These are phyloP conservation scores for Skeletonema menzelii DNA, from an alignment of 108 stramenopile genomes.

Conservation along the genomic window DNA sequence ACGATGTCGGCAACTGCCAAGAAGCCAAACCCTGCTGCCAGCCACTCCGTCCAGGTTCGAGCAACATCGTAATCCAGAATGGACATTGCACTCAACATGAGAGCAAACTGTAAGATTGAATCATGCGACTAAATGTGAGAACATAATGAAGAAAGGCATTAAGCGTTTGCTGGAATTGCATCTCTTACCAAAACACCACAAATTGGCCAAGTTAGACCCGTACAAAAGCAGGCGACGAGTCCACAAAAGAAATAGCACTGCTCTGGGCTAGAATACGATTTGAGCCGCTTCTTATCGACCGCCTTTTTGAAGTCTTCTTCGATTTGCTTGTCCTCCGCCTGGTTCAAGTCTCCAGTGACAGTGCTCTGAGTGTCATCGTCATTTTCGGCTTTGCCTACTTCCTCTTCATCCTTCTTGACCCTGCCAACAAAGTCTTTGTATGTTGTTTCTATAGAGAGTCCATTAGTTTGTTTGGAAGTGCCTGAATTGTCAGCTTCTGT, in stretches of 20 bases:
- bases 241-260: slow-evolving; percentile 37
- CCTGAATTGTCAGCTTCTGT: not conserved
- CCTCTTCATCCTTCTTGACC: not conserved
- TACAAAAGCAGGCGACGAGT: slow-evolving; percentile 37
- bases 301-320: slow-evolving; percentile 29
- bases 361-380: slow-evolving; percentile 24
- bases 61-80: slow-evolving; percentile 5
- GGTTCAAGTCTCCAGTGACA: slow-evolving; percentile 13
- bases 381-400: no score
- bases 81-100: slow-evolving; percentile 30
- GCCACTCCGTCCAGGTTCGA: slow-evolving; percentile 3
- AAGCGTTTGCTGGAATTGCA: no score
- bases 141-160: no score
- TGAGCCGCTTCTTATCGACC: slow-evolving; percentile 46
- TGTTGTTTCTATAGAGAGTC: not conserved
- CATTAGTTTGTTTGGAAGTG: not conserved
- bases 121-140: no score
- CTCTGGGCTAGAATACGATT: slow-evolving; percentile 45
- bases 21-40: slow-evolving; percentile 8
- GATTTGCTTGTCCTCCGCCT: slow-evolving; percentile 20
- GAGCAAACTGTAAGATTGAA: slow-evolving; percentile 34
- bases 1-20: slow-evolving; percentile 27
- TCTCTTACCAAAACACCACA: no score
- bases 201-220: slow-evolving; percentile 37
- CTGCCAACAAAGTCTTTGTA: not conserved